These are phyloP conservation scores for Corylus americana DNA, from an alignment of 306 rosid genomes.

Conservation along the genomic window DNA sequence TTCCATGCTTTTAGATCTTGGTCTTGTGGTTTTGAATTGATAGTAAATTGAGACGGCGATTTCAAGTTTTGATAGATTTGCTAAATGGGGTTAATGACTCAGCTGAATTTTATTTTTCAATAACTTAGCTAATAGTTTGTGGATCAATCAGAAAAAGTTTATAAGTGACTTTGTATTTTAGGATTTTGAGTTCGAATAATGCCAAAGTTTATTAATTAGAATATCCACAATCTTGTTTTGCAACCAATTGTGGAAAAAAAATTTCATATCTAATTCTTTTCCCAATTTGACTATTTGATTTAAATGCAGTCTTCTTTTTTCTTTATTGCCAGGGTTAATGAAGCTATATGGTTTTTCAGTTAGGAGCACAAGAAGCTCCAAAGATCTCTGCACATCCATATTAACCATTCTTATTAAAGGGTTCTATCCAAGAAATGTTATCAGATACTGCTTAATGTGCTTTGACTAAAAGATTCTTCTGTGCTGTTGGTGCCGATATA, in stretches of 20 bases:
- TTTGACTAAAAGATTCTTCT: conserved; percentile 28
- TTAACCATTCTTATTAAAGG: conserved; percentile 61
- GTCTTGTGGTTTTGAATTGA: neutral
- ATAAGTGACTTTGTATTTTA: neutral
- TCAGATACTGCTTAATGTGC: conserved; percentile 58
- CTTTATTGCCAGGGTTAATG: conserved; percentile 67
- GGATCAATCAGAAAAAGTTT: neutral
- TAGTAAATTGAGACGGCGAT: neutral
- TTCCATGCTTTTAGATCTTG: neutral
- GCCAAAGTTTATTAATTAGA: neutral
- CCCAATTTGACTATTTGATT: neutral
- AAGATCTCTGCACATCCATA: conserved; percentile 40
- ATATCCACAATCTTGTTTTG: neutral
- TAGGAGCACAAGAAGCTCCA: conserved; percentile 84
- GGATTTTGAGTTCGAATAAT: neutral
- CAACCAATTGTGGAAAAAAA: neutral
- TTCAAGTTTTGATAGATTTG: neutral
- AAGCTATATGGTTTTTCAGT: conserved; percentile 53
- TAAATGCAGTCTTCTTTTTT: conserved; percentile 12
- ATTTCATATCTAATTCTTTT: neutral
- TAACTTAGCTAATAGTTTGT: neutral
- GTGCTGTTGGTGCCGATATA: conserved; percentile 26
- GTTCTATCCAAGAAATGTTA: conserved; percentile 88
- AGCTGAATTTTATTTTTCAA: neutral
- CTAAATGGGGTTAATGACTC: neutral